Evolutionary conservation across 345 rosid species (phyloP).

Genomic region (Ricinus communis): DNA sequence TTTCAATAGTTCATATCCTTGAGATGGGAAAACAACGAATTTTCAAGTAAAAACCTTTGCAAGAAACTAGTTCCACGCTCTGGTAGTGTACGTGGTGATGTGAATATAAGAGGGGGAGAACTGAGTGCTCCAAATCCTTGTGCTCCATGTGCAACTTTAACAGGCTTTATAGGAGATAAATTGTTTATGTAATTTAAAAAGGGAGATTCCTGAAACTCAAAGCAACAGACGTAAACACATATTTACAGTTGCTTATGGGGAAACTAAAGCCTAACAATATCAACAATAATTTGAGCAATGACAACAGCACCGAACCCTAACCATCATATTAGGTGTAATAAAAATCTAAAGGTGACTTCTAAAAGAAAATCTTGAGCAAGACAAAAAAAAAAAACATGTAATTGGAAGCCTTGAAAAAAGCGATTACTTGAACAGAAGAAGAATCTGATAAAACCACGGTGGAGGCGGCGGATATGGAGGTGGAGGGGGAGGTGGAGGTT

Average conservation of each 20-base stretch:
- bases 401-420: too few relatives aligned
- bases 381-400: too few relatives aligned
- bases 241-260: background rate
- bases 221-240: background rate
- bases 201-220: conserved; percentile 47
- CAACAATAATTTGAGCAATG: too few relatives aligned
- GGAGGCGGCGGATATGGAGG: background rate
- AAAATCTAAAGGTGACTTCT: too few relatives aligned
- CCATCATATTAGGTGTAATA: too few relatives aligned
- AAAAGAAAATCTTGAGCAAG: too few relatives aligned
- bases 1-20: background rate
- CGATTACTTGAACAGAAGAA: conserved; percentile 48
- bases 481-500: conserved; percentile 1
- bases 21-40: conserved; percentile 8
- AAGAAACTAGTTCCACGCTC: conserved; percentile 24
- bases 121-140: conserved; percentile 38
- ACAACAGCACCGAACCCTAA: background rate
- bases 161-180: conserved; percentile 41
- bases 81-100: conserved; percentile 38
- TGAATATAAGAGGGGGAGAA: conserved; percentile 53
- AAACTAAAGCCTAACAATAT: background rate
- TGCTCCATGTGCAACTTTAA: conserved; percentile 25
- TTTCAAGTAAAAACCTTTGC: conserved; percentile 32
- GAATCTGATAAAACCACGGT: conserved; percentile 19
- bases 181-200: conserved; percentile 38